Evolutionary conservation across 345 rosid species (phyloP), one percentile per base, ranked within the genome.

Genomic region (Populus euphratica): DNA sequence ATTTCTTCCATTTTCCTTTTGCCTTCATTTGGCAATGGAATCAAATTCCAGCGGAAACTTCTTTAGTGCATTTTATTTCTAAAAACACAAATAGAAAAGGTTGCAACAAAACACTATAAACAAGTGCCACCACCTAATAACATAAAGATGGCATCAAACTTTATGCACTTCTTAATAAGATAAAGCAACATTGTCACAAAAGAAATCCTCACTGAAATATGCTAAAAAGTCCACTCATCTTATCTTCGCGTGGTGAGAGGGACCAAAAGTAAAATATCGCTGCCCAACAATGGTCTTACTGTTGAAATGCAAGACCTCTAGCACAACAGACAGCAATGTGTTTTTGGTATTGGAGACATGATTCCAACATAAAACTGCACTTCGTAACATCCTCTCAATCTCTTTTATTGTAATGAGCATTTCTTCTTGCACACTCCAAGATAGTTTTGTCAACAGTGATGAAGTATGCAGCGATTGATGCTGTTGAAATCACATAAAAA

Each of bases 381-480:
- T 6, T 5, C 13, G 16, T 27, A 50, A 12, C n/a, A 27, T 61
- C 17, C 33, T 54, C 74, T 70, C 69, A 74, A 43, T 61, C 61
- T 47, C 31, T 68, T 81, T 70, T 84, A 39, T 87, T 81, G 29
- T 79, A 81, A 11, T 79, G 81, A 10, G 90, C 78, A 70, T 88
- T 87, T 69, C 81, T 86, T 79, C 92, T 85, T 61, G 93, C 92
- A 47, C 92, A 83, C 63, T 79, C 89, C 81, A 90, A 75, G 47
- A 87, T 86, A 10, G 90, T 82, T 75, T 87, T 90, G 81, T 90
- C 93, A 25, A 86, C 93, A 43, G 90, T 87, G 78, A 90, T 82
- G 77, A 90, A 90, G 85, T 83, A 90, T 0, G 90, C 68, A n/a
- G 93, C 84, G 36, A 90, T 80, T 3, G 93, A 85, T 1, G 88